Conservation (phyloP, 805 yeast genomes). For the Lachancea meyersii region DNA sequence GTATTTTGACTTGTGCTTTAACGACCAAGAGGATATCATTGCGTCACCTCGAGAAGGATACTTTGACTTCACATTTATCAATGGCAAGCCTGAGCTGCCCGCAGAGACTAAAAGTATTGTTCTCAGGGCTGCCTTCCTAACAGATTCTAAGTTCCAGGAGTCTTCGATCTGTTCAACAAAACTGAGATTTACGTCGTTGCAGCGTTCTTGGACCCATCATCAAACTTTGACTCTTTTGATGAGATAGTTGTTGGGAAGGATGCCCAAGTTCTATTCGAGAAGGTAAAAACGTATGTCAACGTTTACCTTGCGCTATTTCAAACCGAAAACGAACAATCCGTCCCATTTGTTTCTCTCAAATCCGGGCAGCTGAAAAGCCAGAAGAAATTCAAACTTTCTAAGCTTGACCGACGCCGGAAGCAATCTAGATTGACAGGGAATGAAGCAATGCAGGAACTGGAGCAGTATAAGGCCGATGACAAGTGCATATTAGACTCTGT, state of each 20-base stretch:
- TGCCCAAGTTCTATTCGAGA: background rate
- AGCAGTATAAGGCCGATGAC: background rate
- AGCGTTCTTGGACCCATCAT: constrained; percentile 8
- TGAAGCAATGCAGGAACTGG: background rate
- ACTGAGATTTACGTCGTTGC: constrained; percentile 7
- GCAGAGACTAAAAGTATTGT: constrained; percentile 4
- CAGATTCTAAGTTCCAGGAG: background rate
- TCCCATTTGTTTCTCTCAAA: background rate
- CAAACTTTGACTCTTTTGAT: background rate
- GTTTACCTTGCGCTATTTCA: background rate
- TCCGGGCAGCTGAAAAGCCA: background rate
- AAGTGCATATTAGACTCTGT: background rate
- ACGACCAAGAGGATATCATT: background rate
- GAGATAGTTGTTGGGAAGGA: background rate
- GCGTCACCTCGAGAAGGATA: background rate
- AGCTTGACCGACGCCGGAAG: background rate
- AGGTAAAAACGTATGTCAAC: background rate
- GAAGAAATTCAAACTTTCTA: background rate
- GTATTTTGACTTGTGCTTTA: constrained; percentile 2
- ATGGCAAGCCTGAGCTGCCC: constrained; percentile 5
- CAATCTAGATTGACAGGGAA: background rate
- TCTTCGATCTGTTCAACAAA: background rate
- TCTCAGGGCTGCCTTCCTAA: constrained; percentile 5
- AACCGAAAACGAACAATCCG: background rate
- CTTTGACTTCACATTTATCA: constrained; percentile 6